Evolutionary conservation across 1,284 basidiomycete genomes (phyloP).

Genomic region (Porogramme epimiltina): DNA sequence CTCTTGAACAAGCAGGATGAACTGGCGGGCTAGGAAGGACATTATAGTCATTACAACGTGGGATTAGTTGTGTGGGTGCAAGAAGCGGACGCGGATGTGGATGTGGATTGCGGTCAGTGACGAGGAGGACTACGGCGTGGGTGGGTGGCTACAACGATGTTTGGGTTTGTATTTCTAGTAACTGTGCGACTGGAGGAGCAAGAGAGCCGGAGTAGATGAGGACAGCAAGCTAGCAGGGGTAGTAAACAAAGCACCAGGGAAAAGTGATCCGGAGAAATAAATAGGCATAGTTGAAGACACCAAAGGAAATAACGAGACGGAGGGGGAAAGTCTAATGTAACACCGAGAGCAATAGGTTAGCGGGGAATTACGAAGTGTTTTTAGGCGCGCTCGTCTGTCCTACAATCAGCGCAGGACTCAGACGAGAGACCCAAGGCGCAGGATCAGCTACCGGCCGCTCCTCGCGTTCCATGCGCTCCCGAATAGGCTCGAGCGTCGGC

Average conservation of each 20-base stretch:
- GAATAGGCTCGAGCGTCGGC: constrained; percentile 22
- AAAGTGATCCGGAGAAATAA: background rate
- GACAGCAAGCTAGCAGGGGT: constrained; percentile 4
- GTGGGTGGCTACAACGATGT: constrained; percentile 7
- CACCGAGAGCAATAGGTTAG: background rate
- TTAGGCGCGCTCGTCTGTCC: background rate
- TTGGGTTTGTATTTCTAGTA: background rate
- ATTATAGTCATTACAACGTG: constrained; percentile 7
- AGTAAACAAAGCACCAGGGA: background rate
- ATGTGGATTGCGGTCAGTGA: background rate
- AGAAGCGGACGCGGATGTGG: no score
- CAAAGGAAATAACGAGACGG: background rate
- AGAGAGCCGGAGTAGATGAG: constrained; percentile 7
- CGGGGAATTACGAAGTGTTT: background rate
- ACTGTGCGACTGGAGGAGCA: background rate
- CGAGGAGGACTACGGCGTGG: background rate
- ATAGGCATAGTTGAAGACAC: background rate
- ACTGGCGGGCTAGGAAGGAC: background rate
- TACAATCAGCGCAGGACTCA: background rate
- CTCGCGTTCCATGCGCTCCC: constrained; percentile 14
- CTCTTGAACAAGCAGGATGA: constrained; percentile 2
- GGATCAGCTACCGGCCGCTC: constrained; percentile 7
- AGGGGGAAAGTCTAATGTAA: background rate
- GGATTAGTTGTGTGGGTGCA: no score
- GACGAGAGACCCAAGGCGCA: background rate